These are phyloP conservation scores for Diplodia corticola DNA, from an alignment of 2,329 filamentous ascomycete genomes.

Conservation along the genomic window DNA sequence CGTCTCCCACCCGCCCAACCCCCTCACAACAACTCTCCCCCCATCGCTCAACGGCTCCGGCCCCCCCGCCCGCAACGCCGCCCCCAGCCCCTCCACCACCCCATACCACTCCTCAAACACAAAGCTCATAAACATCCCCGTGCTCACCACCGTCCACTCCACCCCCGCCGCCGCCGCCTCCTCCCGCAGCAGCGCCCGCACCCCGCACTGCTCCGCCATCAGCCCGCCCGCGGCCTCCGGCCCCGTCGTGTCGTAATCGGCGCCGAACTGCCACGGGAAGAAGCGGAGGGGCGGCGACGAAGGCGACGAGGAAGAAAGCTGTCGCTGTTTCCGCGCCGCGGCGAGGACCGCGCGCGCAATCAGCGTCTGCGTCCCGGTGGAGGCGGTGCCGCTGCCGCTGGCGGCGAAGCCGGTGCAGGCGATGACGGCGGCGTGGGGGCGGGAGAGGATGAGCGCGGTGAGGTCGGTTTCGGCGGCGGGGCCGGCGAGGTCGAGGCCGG, in stretches of 20 bases:
- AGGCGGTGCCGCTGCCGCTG: slow-evolving; percentile 32
- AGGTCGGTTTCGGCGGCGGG: slow-evolving; percentile 35
- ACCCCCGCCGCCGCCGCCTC: slow-evolving; percentile 37
- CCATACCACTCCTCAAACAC: slow-evolving; percentile 65
- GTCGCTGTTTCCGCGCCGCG: slow-evolving; percentile 30
- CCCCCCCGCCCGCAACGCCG: background rate
- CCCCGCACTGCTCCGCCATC: slow-evolving; percentile 63
- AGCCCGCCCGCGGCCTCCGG: slow-evolving; percentile 47
- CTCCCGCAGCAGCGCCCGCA: slow-evolving; percentile 32
- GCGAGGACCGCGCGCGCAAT: slow-evolving; percentile 57
- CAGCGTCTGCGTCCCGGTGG: slow-evolving; percentile 56
- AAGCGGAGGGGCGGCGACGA: slow-evolving; percentile 41
- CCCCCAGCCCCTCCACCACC: slow-evolving; percentile 53
- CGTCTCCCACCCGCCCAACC: slow-evolving; percentile 63
- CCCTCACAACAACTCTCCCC: slow-evolving; percentile 46
- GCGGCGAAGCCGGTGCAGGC: slow-evolving; percentile 62
- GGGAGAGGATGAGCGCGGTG: slow-evolving; percentile 38
- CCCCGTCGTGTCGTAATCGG: slow-evolving; percentile 68
- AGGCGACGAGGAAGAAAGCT: too few relatives aligned
- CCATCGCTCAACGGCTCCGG: slow-evolving; percentile 19
- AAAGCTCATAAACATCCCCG: slow-evolving; percentile 70
- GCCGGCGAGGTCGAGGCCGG: slow-evolving; percentile 48
- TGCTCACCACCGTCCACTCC: slow-evolving; percentile 66
- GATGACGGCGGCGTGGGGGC: slow-evolving; percentile 56
- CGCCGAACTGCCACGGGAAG: slow-evolving; percentile 73